Percentiles rank a stretch among this genome's conserved stretches.
phyloP scores from a whole-genome alignment of 768 basidiomycete species.

The Pleurotus ostreatus region DNA sequence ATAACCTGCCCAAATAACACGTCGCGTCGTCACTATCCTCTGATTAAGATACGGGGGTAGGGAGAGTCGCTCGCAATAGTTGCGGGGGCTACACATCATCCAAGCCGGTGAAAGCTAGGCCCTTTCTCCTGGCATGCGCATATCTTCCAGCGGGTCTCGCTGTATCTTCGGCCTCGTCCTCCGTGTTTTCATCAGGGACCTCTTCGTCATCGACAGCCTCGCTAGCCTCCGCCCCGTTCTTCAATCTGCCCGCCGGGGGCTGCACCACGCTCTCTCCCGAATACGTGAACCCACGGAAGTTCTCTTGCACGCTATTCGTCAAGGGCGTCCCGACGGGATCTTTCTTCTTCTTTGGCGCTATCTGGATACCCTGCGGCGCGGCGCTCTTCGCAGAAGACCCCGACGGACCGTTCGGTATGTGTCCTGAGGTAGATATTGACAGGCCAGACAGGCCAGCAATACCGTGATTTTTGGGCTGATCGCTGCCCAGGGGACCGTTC shows the following conservation, averaged over 20 bases:
- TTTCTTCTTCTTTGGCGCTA: constrained; percentile 43
- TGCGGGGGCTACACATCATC: constrained; percentile 26
- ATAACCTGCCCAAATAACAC: not conserved
- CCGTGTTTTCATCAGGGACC: constrained; percentile 47
- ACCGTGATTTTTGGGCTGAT: constrained; percentile 22
- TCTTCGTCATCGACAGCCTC: constrained; percentile 49
- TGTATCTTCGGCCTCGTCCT: constrained; percentile 75
- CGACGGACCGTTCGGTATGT: constrained; percentile 16
- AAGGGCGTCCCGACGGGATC: constrained; percentile 60
- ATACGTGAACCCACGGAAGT: constrained; percentile 93
- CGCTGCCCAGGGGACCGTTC: constrained; percentile 75
- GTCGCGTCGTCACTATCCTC: too few species aligned
- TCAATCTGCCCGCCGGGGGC: constrained; percentile 37
- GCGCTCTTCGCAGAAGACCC: constrained; percentile 14
- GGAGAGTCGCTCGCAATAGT: not conserved
- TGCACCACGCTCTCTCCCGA: constrained; percentile 69
- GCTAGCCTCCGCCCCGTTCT: constrained; percentile 19
- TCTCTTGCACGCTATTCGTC: constrained; percentile 92
- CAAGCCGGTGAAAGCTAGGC: constrained; percentile 35
- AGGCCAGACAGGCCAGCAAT: constrained; percentile 8
- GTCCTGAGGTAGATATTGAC: constrained; percentile 11
- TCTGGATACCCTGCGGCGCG: constrained; percentile 43
- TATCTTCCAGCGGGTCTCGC: constrained; percentile 65
- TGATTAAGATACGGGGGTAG: too few species aligned
- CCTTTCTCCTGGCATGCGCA: constrained; percentile 51